Evolutionary conservation across 2,329 filamentous ascomycete genomes (phyloP).

Genomic region (Colletotrichum phormii): DNA sequence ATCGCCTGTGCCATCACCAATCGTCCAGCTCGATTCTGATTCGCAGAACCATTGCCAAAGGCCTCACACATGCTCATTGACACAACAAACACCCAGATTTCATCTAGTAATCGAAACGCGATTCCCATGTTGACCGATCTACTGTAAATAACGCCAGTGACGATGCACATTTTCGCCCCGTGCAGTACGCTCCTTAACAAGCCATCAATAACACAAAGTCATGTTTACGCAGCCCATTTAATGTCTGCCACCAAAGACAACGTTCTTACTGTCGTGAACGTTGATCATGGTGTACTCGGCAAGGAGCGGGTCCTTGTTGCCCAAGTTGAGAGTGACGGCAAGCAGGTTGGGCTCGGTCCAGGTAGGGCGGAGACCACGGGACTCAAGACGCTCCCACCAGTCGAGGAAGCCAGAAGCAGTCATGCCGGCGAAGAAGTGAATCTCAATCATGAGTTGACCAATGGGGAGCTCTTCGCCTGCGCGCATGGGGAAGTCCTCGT

Average conservation of each 20-base stretch:
- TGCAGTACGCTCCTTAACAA: background rate
- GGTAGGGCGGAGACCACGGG: conserved; percentile 39
- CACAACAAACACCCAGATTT: background rate
- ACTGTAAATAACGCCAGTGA: background rate
- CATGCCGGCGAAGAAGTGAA: conserved; percentile 34
- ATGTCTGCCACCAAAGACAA: conserved; percentile 23
- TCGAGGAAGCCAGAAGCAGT: conserved; percentile 36
- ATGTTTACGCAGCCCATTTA: background rate
- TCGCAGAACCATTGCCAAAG: background rate
- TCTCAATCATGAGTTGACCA: conserved; percentile 39
- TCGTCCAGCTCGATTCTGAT: background rate
- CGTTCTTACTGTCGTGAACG: conserved; percentile 36
- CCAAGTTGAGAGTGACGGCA: conserved; percentile 35
- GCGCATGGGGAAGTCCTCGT: conserved; percentile 37
- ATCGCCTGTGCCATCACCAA: background rate
- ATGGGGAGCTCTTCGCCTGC: conserved; percentile 34
- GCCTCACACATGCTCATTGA: background rate
- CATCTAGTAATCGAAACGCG: background rate
- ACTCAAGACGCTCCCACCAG: conserved; percentile 42
- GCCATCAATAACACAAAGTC: background rate
- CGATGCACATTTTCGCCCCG: background rate
- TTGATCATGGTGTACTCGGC: conserved; percentile 42
- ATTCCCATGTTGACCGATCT: background rate
- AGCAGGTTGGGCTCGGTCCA: conserved; percentile 43
- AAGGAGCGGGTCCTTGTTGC: conserved; percentile 33